Evolutionary conservation across 2,329 filamentous ascomycete genomes (phyloP).

Genomic region (Aspergillus flavus): DNA sequence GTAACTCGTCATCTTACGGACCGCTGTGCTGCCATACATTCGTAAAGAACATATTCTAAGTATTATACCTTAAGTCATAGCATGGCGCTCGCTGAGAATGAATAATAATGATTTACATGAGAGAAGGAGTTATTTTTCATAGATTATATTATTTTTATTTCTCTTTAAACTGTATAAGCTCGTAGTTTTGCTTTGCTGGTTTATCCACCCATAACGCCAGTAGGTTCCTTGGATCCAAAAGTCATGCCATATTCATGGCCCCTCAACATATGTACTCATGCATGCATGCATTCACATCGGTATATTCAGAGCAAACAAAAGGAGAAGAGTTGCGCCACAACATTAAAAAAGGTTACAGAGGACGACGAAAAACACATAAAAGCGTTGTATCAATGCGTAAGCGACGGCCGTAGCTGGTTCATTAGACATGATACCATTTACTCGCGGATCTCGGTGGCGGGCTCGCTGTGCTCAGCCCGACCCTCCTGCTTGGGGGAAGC

Average conservation of each 20-base stretch:
- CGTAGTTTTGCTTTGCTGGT: neutral
- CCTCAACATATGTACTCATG: constrained; percentile 3
- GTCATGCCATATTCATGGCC: neutral
- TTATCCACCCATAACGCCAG: constrained; percentile 2
- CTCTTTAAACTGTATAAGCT: neutral
- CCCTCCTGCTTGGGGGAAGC: constrained; percentile 13
- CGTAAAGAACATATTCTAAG: neutral
- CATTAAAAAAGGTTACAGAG: constrained; percentile 6
- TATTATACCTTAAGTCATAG: neutral
- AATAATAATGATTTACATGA: neutral
- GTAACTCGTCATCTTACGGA: neutral
- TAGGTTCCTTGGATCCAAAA: constrained; percentile 1
- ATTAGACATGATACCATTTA: constrained; percentile 13
- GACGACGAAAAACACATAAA: neutral
- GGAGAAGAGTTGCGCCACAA: constrained; percentile 3
- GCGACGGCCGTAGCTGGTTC: neutral
- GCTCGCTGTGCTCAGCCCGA: constrained; percentile 24
- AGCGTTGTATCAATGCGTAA: constrained; percentile 3
- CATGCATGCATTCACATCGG: constrained; percentile 1
- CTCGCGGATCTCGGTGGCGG: constrained; percentile 22
- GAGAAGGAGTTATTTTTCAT: neutral
- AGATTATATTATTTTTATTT: constrained; percentile 5
- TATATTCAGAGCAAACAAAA: neutral
- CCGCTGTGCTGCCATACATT: neutral
- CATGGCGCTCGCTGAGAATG: neutral